These are phyloP conservation scores for Phytophthora vignae DNA, from an alignment of 352 stramenopile genomes.

Conservation along the genomic window DNA sequence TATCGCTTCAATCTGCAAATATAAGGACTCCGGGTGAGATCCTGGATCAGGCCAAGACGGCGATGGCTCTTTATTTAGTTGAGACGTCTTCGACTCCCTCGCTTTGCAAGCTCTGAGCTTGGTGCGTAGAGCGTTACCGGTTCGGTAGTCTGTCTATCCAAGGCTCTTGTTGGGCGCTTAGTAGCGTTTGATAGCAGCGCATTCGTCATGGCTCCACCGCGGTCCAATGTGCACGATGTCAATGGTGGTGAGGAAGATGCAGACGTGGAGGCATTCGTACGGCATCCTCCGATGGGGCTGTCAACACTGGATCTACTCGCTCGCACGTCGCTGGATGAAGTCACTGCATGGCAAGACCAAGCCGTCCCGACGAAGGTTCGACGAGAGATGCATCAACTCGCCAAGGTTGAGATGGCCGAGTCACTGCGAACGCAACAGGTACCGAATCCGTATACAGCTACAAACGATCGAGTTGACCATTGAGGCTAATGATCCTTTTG, in stretches of 20 bases:
- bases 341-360: slow-evolving; percentile 9
- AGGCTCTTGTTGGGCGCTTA: slow-evolving; percentile 4
- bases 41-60: slow-evolving; percentile 1
- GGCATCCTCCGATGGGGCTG: slow-evolving; percentile 34
- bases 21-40: background rate
- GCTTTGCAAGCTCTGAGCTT: background rate
- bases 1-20: slow-evolving; percentile 9
- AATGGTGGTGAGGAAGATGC: slow-evolving; percentile 4
- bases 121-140: slow-evolving; percentile 8
- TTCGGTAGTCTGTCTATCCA: slow-evolving; percentile 10
- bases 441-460: background rate
- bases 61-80: slow-evolving; percentile 32
- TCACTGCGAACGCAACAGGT: slow-evolving; percentile 19
- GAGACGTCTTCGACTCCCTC: background rate
- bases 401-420: slow-evolving; percentile 22
- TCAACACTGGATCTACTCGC: slow-evolving; percentile 77
- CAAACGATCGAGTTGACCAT: background rate
- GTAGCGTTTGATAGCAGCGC: background rate
- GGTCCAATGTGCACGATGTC: background rate
- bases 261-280: slow-evolving; percentile 35
- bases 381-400: slow-evolving; percentile 58
- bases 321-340: slow-evolving; percentile 28
- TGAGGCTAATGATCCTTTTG: slow-evolving; percentile 5
- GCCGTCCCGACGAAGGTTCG: slow-evolving; percentile 35
- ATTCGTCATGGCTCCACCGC: slow-evolving; percentile 9